A percentile compares a stretch with the other conserved stretches of the same genome.
These are phyloP conservation scores for Oropetium thomaeum DNA, from an alignment of 176 grass and related monocot genomes.

Conservation along the genomic window DNA sequence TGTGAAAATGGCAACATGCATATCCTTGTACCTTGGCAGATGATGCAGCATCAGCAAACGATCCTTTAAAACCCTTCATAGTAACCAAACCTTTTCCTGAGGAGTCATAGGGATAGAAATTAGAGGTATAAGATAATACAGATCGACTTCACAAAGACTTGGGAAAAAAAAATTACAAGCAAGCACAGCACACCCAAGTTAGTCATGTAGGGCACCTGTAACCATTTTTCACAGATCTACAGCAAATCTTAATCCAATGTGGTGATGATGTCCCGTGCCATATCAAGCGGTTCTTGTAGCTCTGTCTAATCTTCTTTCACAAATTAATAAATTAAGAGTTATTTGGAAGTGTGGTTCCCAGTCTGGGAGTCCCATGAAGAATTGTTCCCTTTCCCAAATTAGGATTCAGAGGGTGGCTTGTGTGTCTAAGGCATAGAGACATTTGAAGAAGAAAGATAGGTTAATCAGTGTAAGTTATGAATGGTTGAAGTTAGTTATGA, in stretches of 20 bases:
- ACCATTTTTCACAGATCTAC: neutral
- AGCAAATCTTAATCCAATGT: neutral
- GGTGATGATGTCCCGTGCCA: neutral
- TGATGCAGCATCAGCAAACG: constrained; percentile 69
- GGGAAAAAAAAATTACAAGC: neutral
- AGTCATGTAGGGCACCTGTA: neutral
- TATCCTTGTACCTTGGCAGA: constrained; percentile 67
- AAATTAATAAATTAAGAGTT: constrained; percentile 17
- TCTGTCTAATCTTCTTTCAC: neutral
- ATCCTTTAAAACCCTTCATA: constrained; percentile 61
- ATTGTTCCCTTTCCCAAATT: neutral
- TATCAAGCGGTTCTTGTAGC: neutral
- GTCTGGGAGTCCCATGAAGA: neutral
- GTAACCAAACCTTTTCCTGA: constrained; percentile 72
- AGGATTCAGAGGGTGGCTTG: neutral
- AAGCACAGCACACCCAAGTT: neutral
- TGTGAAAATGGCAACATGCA: neutral
- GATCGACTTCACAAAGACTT: neutral
- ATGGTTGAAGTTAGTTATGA: no score
- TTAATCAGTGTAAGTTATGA: no score
- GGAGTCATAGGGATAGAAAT: constrained; percentile 15
- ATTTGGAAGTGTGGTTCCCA: neutral
- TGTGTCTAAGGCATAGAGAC: neutral
- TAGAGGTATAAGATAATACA: neutral
- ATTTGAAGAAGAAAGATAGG: no score